phyloP scores from a whole-genome alignment of 148 eudicot genomes.

The Camellia japonica region DNA sequence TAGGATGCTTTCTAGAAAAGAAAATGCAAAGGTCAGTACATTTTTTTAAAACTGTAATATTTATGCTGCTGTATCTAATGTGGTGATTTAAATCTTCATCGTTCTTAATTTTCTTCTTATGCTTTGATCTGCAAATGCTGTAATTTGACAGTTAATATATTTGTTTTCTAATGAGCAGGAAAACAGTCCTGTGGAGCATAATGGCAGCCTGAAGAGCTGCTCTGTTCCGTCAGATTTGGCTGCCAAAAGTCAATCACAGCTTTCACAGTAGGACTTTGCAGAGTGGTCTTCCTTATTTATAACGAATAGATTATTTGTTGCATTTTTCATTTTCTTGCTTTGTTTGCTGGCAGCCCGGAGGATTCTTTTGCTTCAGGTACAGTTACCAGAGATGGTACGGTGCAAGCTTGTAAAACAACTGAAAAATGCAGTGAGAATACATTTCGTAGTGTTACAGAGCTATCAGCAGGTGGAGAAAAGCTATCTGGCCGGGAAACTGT shows the following conservation, averaged over 20 bases:
- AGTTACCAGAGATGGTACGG: constrained; percentile 24
- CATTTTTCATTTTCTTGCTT: constrained; percentile 15
- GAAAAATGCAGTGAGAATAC: constrained; percentile 40
- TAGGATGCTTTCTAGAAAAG: constrained; percentile 54
- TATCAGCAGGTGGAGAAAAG: constrained; percentile 61
- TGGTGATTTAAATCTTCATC: not conserved
- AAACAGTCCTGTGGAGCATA: constrained; percentile 33
- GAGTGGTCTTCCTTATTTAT: not conserved
- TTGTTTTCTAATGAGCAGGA: constrained; percentile 34
- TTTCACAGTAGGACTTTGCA: constrained; percentile 23
- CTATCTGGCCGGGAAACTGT: constrained; percentile 40
- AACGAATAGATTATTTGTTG: not conserved
- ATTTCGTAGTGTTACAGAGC: constrained; percentile 70
- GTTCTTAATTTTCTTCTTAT: not conserved
- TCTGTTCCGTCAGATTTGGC: constrained; percentile 33
- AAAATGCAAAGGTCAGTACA: constrained; percentile 58
- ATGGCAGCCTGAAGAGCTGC: constrained; percentile 33
- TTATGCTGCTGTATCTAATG: not conserved
- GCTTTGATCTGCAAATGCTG: not conserved
- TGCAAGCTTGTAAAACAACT: constrained; percentile 30
- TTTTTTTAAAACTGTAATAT: constrained; percentile 4
- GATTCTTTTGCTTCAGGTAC: constrained; percentile 35
- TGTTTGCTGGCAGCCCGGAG: constrained; percentile 30
- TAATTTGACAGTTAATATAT: not conserved
- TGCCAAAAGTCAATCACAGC: constrained; percentile 34